phyloP scores from a whole-genome alignment of 2,329 filamentous ascomycete species.

The Mycocentrospora acerina region DNA sequence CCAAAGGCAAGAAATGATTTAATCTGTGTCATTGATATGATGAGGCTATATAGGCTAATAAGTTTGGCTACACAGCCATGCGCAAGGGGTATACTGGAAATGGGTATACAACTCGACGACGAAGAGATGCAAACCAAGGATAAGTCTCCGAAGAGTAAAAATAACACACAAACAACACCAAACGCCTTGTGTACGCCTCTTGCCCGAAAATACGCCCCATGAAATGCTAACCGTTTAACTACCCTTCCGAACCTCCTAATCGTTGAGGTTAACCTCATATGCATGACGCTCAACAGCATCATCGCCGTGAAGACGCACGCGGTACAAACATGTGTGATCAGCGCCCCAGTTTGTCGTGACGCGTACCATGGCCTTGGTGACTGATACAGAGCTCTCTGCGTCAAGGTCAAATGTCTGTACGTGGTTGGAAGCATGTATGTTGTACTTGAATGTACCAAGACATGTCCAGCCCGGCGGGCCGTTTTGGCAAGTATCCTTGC shows the following conservation, averaged over 20 bases:
- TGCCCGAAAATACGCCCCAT: no score
- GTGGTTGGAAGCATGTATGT: constrained; percentile 44
- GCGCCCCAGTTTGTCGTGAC: constrained; percentile 48
- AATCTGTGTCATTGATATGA: no score
- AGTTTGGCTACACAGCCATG: no score
- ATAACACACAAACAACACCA: no score
- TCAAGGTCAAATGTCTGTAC: constrained; percentile 46
- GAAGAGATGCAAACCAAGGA: no score
- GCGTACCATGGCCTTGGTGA: constrained; percentile 42
- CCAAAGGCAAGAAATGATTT: no score
- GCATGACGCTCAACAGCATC: constrained; percentile 19
- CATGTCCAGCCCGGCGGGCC: constrained; percentile 40
- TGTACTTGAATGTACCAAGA: constrained; percentile 45
- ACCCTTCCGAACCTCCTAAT: constrained; percentile 7
- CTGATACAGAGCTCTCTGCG: constrained; percentile 26
- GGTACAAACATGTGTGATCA: constrained; percentile 50
- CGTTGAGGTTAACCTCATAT: constrained; percentile 20
- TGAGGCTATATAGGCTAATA: no score
- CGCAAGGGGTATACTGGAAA: no score
- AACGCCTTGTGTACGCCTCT: no score
- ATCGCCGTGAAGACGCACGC: constrained; percentile 47
- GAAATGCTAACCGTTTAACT: no score
- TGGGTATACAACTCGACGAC: no score
- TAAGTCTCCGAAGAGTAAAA: no score
- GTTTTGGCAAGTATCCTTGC: constrained; percentile 12